Evolutionary conservation across 495 filamentous ascomycete species (phyloP), one percentile per base, ranked within the genome.

Genomic region (Penicilliopsis zonata): DNA sequence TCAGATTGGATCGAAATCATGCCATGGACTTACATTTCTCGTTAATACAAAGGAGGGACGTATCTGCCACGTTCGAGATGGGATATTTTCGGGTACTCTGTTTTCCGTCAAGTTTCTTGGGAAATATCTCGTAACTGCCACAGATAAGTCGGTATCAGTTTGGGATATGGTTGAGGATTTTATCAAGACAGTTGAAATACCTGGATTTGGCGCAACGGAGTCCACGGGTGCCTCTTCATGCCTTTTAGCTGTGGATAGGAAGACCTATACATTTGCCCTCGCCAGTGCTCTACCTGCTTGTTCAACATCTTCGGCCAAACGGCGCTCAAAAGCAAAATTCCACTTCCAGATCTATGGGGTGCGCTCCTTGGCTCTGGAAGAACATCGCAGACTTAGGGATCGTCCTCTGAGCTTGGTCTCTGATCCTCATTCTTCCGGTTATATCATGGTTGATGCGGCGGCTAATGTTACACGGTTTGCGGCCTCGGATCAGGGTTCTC

Each of bases 401-500:
- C 36, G 32, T 14, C 58, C 58, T 12, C 40, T 61, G 27, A 47
- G 49, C 6, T 38, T 66, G 18, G 50, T 61, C n/a, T 53, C 58
- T 0, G 54, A 55, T 40, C 27, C 38, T 30, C 50, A 50, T 16
- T 74, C 75, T 1, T 61, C 68, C 17, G 75, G 76, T 12, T 83
- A 74, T 40, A 44, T 81, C 14, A 44, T 72, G 19, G 45, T 82
- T 10, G 62, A 64, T 43, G 27, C 43, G 5, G 37, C 45, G 9
- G 55, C 49, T 26, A 51, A 39, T 35, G 46, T 66, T 21, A 48
- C 50, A 25, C 45, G 78, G 73, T 44, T 65, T 67, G 27, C 68
- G 58, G 30, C 74, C 69, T 23, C 70, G 72, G 42, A 55, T 72
- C 43, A 73, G 65, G 55, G 69, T 52, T 15, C 46, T 61, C 36